Conservation (phyloP, 2,329 filamentous ascomycete genomes). For the Coniochaeta ligniaria region DNA sequence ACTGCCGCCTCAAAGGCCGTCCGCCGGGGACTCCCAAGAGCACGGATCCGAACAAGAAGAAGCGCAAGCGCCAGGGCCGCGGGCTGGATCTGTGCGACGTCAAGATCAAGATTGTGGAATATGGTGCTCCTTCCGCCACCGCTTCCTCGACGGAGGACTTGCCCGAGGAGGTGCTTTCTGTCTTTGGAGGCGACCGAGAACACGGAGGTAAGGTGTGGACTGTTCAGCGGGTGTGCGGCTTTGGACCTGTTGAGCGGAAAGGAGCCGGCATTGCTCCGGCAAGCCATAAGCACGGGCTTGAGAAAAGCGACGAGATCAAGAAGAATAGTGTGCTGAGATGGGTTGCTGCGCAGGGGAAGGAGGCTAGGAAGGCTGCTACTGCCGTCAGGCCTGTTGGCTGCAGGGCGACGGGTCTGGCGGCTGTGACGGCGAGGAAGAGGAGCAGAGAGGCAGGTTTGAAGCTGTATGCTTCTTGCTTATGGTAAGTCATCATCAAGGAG, state of each 20-base stretch:
- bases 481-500: conserved; percentile 40
- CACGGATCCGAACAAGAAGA: conserved; percentile 74
- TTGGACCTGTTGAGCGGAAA: conserved; percentile 41
- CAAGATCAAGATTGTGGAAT: conserved; percentile 81
- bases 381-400: conserved; percentile 3
- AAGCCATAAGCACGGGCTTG: conserved; percentile 67
- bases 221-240: conserved; percentile 71
- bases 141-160: conserved; percentile 6
- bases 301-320: conserved; percentile 71
- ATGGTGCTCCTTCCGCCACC: conserved; percentile 31
- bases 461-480: conserved; percentile 78
- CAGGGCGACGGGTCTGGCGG: conserved; percentile 14
- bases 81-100: conserved; percentile 77
- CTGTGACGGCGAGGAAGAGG: conserved; percentile 53
- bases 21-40: conserved; percentile 74
- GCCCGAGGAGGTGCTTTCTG: conserved; percentile 2
- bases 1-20: conserved; percentile 73
- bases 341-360: conserved; percentile 57
- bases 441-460: conserved; percentile 65
- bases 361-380: conserved; percentile 46
- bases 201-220: conserved; percentile 55
- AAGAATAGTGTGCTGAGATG: conserved; percentile 69
- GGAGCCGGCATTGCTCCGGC: conserved; percentile 40
- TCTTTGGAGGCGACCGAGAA: conserved; percentile 5
- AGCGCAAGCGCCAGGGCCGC: conserved; percentile 67